Conservation (phyloP, 2,329 filamentous ascomycete genomes). For the Fusarium sp. region DNA sequence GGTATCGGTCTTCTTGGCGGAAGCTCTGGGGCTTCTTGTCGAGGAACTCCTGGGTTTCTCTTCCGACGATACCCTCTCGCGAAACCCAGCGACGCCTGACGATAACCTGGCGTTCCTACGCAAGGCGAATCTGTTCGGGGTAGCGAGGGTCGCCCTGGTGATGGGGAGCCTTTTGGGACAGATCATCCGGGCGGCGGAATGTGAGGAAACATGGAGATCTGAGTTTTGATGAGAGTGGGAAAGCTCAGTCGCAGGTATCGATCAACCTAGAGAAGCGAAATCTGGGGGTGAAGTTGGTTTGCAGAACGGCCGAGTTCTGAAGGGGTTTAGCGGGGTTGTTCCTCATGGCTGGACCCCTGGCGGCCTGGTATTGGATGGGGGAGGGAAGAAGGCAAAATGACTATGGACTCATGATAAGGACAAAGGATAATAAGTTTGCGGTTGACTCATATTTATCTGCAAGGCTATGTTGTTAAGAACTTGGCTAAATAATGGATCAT, state of each 20-base stretch:
- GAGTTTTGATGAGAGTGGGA: background rate
- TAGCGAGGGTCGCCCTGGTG: slow-evolving; percentile 37
- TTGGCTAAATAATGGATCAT: no score
- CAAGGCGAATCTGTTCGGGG: slow-evolving; percentile 19
- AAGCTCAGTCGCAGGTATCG: slow-evolving; percentile 1
- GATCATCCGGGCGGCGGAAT: slow-evolving; percentile 48
- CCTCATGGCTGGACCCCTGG: no score
- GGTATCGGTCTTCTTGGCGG: background rate
- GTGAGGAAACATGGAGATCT: slow-evolving; percentile 36
- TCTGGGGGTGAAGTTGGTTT: slow-evolving; percentile 13
- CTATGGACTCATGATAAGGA: no score
- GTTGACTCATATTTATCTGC: no score
- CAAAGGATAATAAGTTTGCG: no score
- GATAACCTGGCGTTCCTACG: background rate
- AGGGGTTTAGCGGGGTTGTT: slow-evolving; percentile 33
- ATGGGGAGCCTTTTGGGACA: slow-evolving; percentile 47
- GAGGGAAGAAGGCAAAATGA: no score
- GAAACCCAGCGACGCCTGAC: background rate
- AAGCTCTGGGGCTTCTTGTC: background rate
- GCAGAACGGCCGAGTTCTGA: slow-evolving; percentile 27
- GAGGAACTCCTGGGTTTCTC: background rate
- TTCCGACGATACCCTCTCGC: background rate
- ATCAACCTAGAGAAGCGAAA: background rate
- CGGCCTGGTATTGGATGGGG: no score
- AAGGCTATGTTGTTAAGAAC: no score